These are phyloP conservation scores for Umbelopsis sp. DNA, from an alignment of 192 early-diverging fungal genomes.

Conservation along the genomic window DNA sequence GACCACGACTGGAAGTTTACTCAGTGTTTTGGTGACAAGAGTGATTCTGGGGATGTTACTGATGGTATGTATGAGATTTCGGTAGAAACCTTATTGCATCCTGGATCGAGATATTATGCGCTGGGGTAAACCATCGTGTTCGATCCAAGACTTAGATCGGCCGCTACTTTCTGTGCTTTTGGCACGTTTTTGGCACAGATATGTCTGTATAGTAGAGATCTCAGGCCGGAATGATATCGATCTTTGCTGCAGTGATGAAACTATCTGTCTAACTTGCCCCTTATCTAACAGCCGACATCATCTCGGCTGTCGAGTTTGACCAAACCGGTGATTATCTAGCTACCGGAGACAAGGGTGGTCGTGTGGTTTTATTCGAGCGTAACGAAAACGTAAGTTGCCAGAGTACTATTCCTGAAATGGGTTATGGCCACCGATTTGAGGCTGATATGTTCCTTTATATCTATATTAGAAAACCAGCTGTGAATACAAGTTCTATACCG, in stretches of 20 bases:
- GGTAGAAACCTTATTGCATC: not conserved
- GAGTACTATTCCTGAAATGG: not conserved
- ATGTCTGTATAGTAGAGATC: no score
- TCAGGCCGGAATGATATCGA: no score
- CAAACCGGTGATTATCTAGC: constrained; percentile 88
- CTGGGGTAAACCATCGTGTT: no score
- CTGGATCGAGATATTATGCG: not conserved
- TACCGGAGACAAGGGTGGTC: constrained; percentile 90
- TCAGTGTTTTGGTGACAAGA: constrained; percentile 96
- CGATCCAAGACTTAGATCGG: no score
- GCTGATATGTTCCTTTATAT: not conserved
- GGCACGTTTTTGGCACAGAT: no score
- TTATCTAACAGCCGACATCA: constrained; percentile 81
- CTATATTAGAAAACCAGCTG: constrained; percentile 82
- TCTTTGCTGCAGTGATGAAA: not conserved
- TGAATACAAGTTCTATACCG: constrained; percentile 96
- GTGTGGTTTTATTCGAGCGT: constrained; percentile 90
- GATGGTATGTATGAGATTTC: constrained; percentile 68
- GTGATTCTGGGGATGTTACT: constrained; percentile 91
- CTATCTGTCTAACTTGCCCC: not conserved
- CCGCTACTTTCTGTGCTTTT: no score
- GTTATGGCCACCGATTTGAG: not conserved
- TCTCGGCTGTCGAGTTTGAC: constrained; percentile 94
- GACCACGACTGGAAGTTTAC: constrained; percentile 80
- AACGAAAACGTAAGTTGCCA: constrained; percentile 77